Evolutionary conservation across 2,329 filamentous ascomycete species (phyloP), one percentile per base, ranked within the genome.

Genomic region (Diaporthe amygdali): DNA sequence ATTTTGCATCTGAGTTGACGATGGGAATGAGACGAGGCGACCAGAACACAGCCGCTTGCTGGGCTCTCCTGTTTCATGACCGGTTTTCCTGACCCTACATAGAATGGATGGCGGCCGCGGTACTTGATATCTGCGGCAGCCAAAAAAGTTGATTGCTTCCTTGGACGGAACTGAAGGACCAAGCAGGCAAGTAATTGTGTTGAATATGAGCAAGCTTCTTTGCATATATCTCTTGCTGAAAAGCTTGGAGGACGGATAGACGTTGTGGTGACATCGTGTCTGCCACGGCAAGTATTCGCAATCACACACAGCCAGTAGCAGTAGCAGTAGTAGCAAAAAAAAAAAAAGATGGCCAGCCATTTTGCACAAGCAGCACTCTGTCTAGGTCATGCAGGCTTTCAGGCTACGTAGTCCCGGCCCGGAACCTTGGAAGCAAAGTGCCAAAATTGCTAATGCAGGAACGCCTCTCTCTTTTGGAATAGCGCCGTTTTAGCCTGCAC

Each of bases 401-500:
- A 37, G 44, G 44, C 44, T 64, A 49, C 44, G 59, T 37, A 49
- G 66, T 49, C 49, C 66, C 52, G 55, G 44, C 32, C 59, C 59
- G 59, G 59, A 64, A 64, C 44, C 44, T 49, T 64, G 59, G 59
- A 64, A 64, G 59, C 41, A 34, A 64, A 37, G 59, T 49, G 59
- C 41, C 59, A 49, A 64, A 64, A 49, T 64, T 66, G 61, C 72
- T 73, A 73, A 73, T 73, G 72, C 72, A 73, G 72, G 72, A 72
- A 73, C 72, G 64, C 49, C 47, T 64, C 44, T 70, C 66, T 44
- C 8, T 67, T 72, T 67, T 14, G 54, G 70, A 54, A 67, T 63
- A 46, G 66, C 63, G 49, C 22, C 55, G 72, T 71, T 72, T 69
- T 72, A 73, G 72, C 49, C 72, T 73, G 72, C 59, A 69, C 61